These are phyloP conservation scores for Coprinopsis strossmayeri DNA, from an alignment of 768 basidiomycete genomes.

Conservation along the genomic window DNA sequence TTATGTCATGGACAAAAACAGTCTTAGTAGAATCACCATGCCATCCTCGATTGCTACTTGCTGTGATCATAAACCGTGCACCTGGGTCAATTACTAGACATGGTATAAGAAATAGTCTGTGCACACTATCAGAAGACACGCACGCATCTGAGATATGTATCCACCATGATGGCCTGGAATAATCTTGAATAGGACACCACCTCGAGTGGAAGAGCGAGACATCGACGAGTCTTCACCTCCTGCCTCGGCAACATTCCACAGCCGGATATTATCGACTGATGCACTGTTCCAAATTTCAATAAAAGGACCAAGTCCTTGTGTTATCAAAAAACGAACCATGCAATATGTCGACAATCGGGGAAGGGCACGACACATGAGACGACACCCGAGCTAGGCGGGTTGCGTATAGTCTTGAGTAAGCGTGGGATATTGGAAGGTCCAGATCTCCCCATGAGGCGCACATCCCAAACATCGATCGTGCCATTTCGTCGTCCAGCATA, in stretches of 20 bases:
- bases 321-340: constrained; percentile 47
- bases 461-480: constrained; percentile 91
- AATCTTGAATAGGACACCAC: constrained; percentile 86
- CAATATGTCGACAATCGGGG: constrained; percentile 88
- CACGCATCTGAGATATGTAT: constrained; percentile 88
- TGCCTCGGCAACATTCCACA: constrained; percentile 88
- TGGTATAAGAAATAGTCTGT: constrained; percentile 8
- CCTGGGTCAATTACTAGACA: constrained; percentile 85
- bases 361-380: constrained; percentile 90
- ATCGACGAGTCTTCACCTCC: constrained; percentile 51
- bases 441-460: constrained; percentile 68
- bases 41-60: constrained; percentile 93
- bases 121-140: constrained; percentile 26
- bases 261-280: constrained; percentile 84
- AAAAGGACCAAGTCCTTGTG: neutral
- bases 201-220: constrained; percentile 42
- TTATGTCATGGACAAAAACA: constrained; percentile 88
- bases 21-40: constrained; percentile 87
- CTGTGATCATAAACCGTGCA: constrained; percentile 80
- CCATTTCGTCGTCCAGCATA: constrained; percentile 90
- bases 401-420: constrained; percentile 74
- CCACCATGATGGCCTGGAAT: constrained; percentile 96
- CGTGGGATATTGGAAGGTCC: constrained; percentile 63
- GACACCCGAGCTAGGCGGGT: constrained; percentile 83
- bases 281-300: constrained; percentile 42